These are phyloP conservation scores for Ophiobolus disseminans DNA, from an alignment of 2,329 filamentous ascomycete genomes.

Conservation along the genomic window DNA sequence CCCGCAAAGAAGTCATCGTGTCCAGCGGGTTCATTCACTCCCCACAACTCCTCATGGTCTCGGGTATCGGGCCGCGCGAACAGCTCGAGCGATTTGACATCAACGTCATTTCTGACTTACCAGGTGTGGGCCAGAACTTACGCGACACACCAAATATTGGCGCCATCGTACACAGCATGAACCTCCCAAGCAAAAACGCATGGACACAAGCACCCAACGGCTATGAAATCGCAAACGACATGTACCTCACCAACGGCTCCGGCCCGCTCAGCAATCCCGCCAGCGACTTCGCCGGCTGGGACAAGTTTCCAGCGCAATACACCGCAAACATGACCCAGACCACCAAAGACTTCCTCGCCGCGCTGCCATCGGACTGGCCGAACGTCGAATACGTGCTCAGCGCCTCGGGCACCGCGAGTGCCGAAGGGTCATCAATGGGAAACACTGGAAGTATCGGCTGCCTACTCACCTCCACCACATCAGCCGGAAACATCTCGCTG, in stretches of 20 bases:
- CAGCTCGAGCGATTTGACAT: conserved; percentile 27
- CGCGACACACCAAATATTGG: conserved; percentile 23
- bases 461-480: conserved; percentile 21
- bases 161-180: conserved; percentile 16
- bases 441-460: background rate
- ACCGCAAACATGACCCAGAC: conserved; percentile 15
- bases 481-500: conserved; percentile 41
- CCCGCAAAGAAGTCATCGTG: conserved; percentile 53
- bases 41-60: conserved; percentile 50
- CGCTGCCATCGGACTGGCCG: conserved; percentile 32
- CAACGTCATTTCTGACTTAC: conserved; percentile 23
- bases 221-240: conserved; percentile 20
- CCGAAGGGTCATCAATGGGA: background rate
- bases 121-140: conserved; percentile 38
- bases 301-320: conserved; percentile 18
- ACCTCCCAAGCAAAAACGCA: background rate
- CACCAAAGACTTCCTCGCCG: conserved; percentile 9
- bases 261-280: conserved; percentile 29
- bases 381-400: conserved; percentile 36
- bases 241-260: conserved; percentile 11
- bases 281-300: conserved; percentile 34
- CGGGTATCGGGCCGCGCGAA: conserved; percentile 42
- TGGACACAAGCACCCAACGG: conserved; percentile 23
- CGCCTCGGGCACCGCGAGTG: background rate
- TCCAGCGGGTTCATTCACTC: conserved; percentile 55